Evolutionary conservation across 2,329 filamentous ascomycete genomes (phyloP).

Genomic region (Eutypa lata): DNA sequence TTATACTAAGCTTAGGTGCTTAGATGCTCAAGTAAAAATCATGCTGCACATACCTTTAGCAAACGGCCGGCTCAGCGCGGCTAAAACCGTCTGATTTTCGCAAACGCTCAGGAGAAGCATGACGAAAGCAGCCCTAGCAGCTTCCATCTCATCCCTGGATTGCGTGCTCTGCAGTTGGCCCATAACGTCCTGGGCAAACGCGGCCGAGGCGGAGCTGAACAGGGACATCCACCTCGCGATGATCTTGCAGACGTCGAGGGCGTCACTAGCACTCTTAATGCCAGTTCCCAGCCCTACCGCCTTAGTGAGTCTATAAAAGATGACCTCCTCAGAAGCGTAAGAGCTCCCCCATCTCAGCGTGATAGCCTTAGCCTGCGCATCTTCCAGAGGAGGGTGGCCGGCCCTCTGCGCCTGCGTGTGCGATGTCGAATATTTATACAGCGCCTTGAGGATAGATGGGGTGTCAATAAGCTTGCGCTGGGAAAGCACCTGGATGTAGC

Average conservation of each 20-base stretch:
- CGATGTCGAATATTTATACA: slow-evolving; percentile 56
- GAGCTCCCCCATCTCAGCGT: slow-evolving; percentile 51
- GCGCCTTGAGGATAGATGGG: slow-evolving; percentile 50
- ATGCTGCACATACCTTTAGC: slow-evolving; percentile 46
- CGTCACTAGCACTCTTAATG: slow-evolving; percentile 45
- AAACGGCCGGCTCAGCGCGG: slow-evolving; percentile 48
- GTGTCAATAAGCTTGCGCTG: slow-evolving; percentile 50
- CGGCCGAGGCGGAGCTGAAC: slow-evolving; percentile 49
- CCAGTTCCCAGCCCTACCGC: slow-evolving; percentile 62
- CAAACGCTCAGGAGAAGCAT: slow-evolving; percentile 60
- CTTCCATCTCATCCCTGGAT: slow-evolving; percentile 55
- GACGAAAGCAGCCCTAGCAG: slow-evolving; percentile 60
- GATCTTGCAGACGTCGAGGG: slow-evolving; percentile 45
- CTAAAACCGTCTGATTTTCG: slow-evolving; percentile 56
- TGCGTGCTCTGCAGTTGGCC: slow-evolving; percentile 41
- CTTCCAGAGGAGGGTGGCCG: slow-evolving; percentile 13
- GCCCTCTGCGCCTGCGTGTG: slow-evolving; percentile 34
- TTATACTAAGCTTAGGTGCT: too few relatives aligned
- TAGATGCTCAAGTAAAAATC: slow-evolving; percentile 1
- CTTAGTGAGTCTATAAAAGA: slow-evolving; percentile 90
- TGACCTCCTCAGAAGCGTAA: slow-evolving; percentile 74
- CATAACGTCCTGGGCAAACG: slow-evolving; percentile 47
- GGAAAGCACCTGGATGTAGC: slow-evolving; percentile 57
- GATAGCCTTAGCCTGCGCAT: slow-evolving; percentile 11
- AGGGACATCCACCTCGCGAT: slow-evolving; percentile 58